phyloP scores from a whole-genome alignment of 2,329 filamentous ascomycete species.

The Geoglossum cookeanum region DNA sequence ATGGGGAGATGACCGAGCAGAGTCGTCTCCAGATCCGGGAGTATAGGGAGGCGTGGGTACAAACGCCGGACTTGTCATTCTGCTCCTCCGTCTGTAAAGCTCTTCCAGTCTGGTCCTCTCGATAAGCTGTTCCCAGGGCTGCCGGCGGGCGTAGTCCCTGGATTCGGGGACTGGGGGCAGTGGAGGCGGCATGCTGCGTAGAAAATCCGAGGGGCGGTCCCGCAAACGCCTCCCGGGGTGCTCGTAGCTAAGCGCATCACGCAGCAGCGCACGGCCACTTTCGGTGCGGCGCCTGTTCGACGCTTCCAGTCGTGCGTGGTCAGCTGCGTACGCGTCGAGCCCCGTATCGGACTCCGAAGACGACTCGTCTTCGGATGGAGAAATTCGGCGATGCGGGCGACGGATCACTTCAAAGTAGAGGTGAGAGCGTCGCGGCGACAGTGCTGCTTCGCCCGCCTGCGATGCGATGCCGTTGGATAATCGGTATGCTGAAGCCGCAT shows the following conservation, averaged over 20 bases:
- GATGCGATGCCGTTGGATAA: background rate
- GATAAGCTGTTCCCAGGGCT: background rate
- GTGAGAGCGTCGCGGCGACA: background rate
- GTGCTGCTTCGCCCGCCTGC: background rate
- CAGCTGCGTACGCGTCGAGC: conserved; percentile 5
- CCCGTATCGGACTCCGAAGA: conserved; percentile 6
- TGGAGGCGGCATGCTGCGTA: conserved; percentile 7
- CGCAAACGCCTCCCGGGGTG: conserved; percentile 19
- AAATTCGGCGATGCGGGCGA: conserved; percentile 5
- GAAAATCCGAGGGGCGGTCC: conserved; percentile 4
- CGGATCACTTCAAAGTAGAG: background rate
- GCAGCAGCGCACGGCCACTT: conserved; percentile 18
- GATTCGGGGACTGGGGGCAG: conserved; percentile 19
- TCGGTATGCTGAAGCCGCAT: background rate
- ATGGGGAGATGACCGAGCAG: conserved; percentile 13
- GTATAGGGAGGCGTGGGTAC: conserved; percentile 2
- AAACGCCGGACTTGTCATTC: background rate
- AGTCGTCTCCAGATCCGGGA: conserved; percentile 6
- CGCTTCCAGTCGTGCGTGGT: conserved; percentile 9
- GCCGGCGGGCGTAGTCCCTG: conserved; percentile 9
- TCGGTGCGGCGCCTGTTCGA: conserved; percentile 14
- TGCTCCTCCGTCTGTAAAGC: background rate
- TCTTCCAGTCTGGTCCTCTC: background rate
- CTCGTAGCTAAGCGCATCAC: conserved; percentile 18
- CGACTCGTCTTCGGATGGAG: background rate